These are phyloP conservation scores for Boletus patriciae DNA, from an alignment of 768 basidiomycete genomes.

Conservation along the genomic window DNA sequence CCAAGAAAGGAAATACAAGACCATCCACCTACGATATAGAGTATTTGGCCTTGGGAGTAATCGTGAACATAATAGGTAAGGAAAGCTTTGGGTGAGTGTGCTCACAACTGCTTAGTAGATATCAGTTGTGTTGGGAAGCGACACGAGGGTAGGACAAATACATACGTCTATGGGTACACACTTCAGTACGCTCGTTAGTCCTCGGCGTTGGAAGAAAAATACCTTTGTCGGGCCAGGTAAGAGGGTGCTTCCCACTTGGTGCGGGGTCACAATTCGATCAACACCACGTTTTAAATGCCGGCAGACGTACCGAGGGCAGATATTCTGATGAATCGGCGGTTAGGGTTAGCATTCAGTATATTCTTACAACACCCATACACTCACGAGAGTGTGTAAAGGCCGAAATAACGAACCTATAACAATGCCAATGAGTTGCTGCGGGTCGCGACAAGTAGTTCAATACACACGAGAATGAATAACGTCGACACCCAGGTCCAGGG, in stretches of 20 bases:
- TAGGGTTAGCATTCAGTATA: neutral
- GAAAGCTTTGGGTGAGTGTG: too few relatives aligned
- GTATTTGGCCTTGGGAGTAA: neutral
- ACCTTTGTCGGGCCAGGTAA: slow-evolving; percentile 3
- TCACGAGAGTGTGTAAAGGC: slow-evolving; percentile 2
- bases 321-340: neutral
- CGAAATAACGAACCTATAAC: slow-evolving; percentile 11
- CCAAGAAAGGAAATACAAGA: neutral
- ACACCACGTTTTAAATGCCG: neutral
- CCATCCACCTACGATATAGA: neutral
- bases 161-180: neutral
- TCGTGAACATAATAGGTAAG: neutral
- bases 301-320: slow-evolving; percentile 1
- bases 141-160: neutral
- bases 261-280: neutral
- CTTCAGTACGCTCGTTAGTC: neutral
- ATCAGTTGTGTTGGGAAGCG: neutral
- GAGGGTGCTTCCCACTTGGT: neutral
- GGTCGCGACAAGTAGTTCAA: neutral
- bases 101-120: neutral
- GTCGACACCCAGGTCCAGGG: slow-evolving; percentile 2
- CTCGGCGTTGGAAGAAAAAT: neutral
- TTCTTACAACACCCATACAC: neutral
- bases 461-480: slow-evolving; percentile 2
- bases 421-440: neutral